phyloP scores from a whole-genome alignment of 805 yeast species.

The Cyberlindnera veronae region DNA sequence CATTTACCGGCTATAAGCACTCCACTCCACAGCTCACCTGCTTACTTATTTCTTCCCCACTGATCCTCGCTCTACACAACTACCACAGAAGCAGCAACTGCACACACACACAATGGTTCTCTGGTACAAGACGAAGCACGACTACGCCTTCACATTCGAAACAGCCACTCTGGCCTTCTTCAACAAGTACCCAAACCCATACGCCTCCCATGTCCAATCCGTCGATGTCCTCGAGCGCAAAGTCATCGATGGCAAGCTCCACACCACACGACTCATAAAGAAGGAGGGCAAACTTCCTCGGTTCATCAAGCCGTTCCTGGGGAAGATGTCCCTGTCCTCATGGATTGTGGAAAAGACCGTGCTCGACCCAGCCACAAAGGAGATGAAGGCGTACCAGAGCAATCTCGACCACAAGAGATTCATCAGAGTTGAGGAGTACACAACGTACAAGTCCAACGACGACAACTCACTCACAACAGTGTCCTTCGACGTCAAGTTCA shows the following conservation, averaged over 20 bases:
- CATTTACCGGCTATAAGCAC: conserved; percentile 1
- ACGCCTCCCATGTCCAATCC: conserved; percentile 77
- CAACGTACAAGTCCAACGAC: conserved; percentile 45
- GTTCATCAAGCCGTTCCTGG: conserved; percentile 74
- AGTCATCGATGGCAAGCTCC: conserved; percentile 65
- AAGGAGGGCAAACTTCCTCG: conserved; percentile 79
- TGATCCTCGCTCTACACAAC: background rate
- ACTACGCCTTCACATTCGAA: conserved; percentile 60
- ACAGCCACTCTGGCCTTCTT: conserved; percentile 77
- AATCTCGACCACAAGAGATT: conserved; percentile 82
- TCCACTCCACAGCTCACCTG: background rate
- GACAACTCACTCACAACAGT: conserved; percentile 41
- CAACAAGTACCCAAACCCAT: conserved; percentile 73
- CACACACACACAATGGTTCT: conserved; percentile 50
- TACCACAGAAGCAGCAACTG: background rate
- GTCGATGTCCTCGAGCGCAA: conserved; percentile 68
- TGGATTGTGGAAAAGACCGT: conserved; percentile 81
- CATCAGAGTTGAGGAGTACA: conserved; percentile 74
- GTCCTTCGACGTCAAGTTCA: conserved; percentile 60
- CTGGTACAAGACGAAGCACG: conserved; percentile 51
- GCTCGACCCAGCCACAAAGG: conserved; percentile 56
- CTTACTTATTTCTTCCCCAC: background rate
- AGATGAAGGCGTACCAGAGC: conserved; percentile 67
- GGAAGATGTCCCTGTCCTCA: conserved; percentile 55
- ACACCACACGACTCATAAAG: conserved; percentile 68